A percentile compares a stretch with the other conserved stretches of the same genome.
Conservation (phyloP, 805 yeast genomes). For the Candida taoyuanica region DNA sequence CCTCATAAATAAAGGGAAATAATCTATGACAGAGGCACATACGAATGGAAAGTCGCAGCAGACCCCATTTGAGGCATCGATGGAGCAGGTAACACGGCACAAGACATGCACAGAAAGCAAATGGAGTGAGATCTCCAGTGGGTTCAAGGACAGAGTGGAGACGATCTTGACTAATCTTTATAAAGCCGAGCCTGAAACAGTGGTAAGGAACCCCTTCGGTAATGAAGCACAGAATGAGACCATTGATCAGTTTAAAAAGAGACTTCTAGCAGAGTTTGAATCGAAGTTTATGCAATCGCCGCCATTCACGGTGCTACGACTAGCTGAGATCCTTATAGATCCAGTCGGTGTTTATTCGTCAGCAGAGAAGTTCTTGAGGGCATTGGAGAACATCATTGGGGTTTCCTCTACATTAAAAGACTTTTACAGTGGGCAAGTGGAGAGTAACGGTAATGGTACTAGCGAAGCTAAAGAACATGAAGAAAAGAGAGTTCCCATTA, state of each 20-base stretch:
- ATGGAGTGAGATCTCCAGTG: constrained; percentile 1
- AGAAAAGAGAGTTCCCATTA: constrained; percentile 7
- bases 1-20: no score
- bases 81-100: constrained; percentile 8
- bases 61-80: constrained; percentile 8
- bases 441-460: background rate
- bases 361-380: constrained; percentile 40
- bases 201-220: constrained; percentile 3
- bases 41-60: no score
- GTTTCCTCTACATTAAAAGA: constrained; percentile 17
- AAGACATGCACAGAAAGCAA: constrained; percentile 2
- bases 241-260: constrained; percentile 7
- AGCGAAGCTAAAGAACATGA: background rate
- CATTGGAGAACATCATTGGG: constrained; percentile 29
- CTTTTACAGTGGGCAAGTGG: constrained; percentile 4
- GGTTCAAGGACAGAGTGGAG: constrained; percentile 6
- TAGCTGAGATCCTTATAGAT: constrained; percentile 42
- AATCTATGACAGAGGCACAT: no score
- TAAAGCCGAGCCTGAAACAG: background rate
- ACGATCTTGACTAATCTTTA: constrained; percentile 9
- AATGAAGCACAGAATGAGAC: constrained; percentile 1
- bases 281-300: constrained; percentile 15
- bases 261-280: constrained; percentile 6
- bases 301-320: constrained; percentile 46
- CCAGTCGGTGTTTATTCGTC: constrained; percentile 38